phyloP scores from a whole-genome alignment of 441 rosid species.

The Gossypium lobatum region DNA sequence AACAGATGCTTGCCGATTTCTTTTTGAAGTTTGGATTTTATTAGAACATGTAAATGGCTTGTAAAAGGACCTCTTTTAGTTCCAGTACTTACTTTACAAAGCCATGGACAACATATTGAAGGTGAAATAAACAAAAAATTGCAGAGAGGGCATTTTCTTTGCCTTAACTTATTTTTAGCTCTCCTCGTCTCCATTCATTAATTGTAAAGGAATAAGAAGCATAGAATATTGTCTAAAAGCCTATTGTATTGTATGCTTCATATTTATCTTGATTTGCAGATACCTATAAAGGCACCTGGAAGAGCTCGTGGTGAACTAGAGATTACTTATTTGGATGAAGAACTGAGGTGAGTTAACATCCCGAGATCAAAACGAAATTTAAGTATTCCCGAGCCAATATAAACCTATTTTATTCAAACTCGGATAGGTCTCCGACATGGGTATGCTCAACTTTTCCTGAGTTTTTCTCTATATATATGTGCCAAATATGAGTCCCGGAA shows the following conservation, averaged over 20 bases:
- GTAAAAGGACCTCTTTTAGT: background rate
- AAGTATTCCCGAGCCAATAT: background rate
- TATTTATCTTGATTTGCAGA: conserved; percentile 33
- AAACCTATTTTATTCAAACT: background rate
- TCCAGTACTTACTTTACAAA: background rate
- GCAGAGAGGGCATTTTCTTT: background rate
- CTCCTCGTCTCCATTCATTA: no score
- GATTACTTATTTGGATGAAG: conserved; percentile 86
- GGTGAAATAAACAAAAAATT: background rate
- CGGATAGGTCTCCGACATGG: background rate
- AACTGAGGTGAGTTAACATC: conserved; percentile 50
- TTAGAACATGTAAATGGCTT: background rate
- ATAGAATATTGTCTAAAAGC: background rate
- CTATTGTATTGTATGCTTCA: background rate
- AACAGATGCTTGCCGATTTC: background rate
- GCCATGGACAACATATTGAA: background rate
- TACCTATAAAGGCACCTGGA: conserved; percentile 78
- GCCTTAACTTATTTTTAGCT: background rate
- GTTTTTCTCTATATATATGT: background rate
- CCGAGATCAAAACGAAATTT: background rate
- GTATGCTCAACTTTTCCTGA: background rate
- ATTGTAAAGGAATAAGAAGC: background rate
- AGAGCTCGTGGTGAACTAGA: conserved; percentile 82
- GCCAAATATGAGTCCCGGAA: background rate
- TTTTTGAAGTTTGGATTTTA: background rate